Evolutionary conservation across 106 monocot species (phyloP).

Genomic region (Hemerocallis citrina): DNA sequence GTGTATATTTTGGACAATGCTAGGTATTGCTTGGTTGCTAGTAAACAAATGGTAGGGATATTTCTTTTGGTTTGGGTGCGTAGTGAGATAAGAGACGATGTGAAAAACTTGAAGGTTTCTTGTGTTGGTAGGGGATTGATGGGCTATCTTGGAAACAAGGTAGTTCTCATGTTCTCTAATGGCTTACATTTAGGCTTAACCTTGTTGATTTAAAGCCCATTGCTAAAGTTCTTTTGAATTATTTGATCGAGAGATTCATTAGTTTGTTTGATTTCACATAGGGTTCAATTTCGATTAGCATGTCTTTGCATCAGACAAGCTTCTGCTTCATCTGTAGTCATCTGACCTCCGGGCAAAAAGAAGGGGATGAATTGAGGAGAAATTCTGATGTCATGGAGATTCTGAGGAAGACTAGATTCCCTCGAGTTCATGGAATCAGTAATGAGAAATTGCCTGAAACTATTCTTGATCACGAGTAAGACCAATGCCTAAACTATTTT

Average conservation of each 20-base stretch:
- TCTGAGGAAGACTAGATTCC: conserved; percentile 65
- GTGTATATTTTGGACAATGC: background rate
- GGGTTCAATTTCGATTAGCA: conserved; percentile 81
- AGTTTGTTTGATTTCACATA: conserved; percentile 7
- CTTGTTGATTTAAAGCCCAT: too few relatives aligned
- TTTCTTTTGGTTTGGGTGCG: conserved; percentile 57
- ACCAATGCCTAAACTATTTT: background rate
- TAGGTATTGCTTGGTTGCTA: conserved; percentile 58
- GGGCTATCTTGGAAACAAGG: conserved; percentile 75
- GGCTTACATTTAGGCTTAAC: too few relatives aligned
- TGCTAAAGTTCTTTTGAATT: too few relatives aligned
- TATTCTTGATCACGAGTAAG: conserved; percentile 78
- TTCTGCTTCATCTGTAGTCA: conserved; percentile 84
- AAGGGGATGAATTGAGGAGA: conserved; percentile 70
- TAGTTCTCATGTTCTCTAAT: conserved; percentile 9
- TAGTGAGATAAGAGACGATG: conserved; percentile 50
- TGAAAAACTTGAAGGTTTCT: conserved; percentile 55
- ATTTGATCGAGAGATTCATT: too few relatives aligned
- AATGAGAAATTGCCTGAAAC: conserved; percentile 56
- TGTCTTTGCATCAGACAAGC: conserved; percentile 68
- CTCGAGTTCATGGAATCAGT: conserved; percentile 30
- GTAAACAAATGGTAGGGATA: conserved; percentile 70
- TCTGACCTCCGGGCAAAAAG: conserved; percentile 73
- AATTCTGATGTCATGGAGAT: conserved; percentile 83
- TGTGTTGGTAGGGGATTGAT: conserved; percentile 69